These are phyloP conservation scores for Endocarpon pusillum DNA, from an alignment of 495 filamentous ascomycete genomes.

Conservation along the genomic window DNA sequence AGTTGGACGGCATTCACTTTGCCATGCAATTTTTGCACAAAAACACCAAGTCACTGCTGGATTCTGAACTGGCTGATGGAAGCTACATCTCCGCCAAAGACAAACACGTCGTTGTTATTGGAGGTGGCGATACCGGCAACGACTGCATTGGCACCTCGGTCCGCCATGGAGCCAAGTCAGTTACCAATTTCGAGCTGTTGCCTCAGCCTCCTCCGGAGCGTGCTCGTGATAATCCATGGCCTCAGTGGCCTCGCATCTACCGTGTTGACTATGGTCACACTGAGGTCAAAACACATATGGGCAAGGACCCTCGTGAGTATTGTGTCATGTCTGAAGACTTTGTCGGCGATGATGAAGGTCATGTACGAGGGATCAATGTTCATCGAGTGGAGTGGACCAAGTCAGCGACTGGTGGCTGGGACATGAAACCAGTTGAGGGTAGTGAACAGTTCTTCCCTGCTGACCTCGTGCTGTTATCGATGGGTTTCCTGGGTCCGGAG, in stretches of 20 bases:
- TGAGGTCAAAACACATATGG: slow-evolving; percentile 94
- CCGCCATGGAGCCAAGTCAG: slow-evolving; percentile 89
- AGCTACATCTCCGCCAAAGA: slow-evolving; percentile 92
- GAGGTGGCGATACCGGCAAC: slow-evolving; percentile 96
- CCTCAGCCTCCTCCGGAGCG: slow-evolving; percentile 90
- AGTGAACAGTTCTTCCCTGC: slow-evolving; percentile 96
- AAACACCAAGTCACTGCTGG: slow-evolving; percentile 97
- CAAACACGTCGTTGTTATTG: slow-evolving; percentile 95
- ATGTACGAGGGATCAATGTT: slow-evolving; percentile 94
- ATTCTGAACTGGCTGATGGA: slow-evolving; percentile 73
- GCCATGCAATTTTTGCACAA: slow-evolving; percentile 97
- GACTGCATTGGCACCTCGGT: slow-evolving; percentile 98
- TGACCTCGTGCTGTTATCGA: slow-evolving; percentile 88
- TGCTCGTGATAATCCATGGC: slow-evolving; percentile 95
- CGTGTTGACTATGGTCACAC: slow-evolving; percentile 95
- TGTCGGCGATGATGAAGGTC: slow-evolving; percentile 74
- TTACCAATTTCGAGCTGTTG: slow-evolving; percentile 94
- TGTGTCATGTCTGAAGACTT: slow-evolving; percentile 99
- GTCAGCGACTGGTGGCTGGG: slow-evolving; percentile 80
- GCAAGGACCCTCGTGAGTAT: slow-evolving; percentile 93
- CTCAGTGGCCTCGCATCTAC: slow-evolving; percentile 98
- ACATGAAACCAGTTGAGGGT: slow-evolving; percentile 96
- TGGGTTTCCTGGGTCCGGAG: slow-evolving; percentile 97
- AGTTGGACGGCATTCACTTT: slow-evolving; percentile 87
- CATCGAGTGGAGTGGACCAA: slow-evolving; percentile 96